Evolutionary conservation across 2,329 filamentous ascomycete genomes (phyloP), one percentile per base, ranked within the genome.

Genomic region (Dactylellina parvicollis): DNA sequence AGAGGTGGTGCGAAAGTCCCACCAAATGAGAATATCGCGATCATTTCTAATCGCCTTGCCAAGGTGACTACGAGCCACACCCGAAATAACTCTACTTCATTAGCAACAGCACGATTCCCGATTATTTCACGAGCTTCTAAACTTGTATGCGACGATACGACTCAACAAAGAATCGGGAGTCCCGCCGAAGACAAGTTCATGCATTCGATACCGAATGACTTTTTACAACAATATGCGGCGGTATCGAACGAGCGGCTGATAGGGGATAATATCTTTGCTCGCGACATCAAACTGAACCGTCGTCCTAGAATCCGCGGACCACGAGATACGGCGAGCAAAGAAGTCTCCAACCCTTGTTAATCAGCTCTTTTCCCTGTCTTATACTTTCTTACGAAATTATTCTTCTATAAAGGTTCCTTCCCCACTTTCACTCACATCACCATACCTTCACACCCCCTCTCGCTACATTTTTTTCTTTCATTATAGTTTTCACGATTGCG

Each of bases 271-370:
- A 14, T 32, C 22, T 49, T 38, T 3, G 3, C 36, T 16, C n/a
- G 30, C 4, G 8, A 47, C 10, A 10, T 46, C 3, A 40, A 46
- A 2, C 14, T 62, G 16, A 8, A 34, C 9, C 47, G 65, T 9
- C 65, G 40, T 20, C 22, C 30, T 24, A 44, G 57, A 49, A 55
- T 70, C 20, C 56, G 52, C 10, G 40, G 61, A 10, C 61, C 14
- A 14, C 30, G 2, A 18, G 28, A 40, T 9, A 22, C 9, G n/a
- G 3, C 12, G 9, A 55, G 50, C 38, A n/a, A 36, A 18, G 12
- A 8, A 32, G 47, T 34, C 12, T n/a, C n/a, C n/a, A n/a, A n/a
- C n/a, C n/a, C n/a, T n/a, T n/a, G n/a, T n/a, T n/a, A n/a, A n/a
- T n/a, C n/a, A n/a, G n/a, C n/a, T n/a, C n/a, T n/a, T n/a, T n/a